Base-by-base conservation (phyloP, 2,329 filamentous ascomycete species). In the Diaporthe sp. region DNA sequence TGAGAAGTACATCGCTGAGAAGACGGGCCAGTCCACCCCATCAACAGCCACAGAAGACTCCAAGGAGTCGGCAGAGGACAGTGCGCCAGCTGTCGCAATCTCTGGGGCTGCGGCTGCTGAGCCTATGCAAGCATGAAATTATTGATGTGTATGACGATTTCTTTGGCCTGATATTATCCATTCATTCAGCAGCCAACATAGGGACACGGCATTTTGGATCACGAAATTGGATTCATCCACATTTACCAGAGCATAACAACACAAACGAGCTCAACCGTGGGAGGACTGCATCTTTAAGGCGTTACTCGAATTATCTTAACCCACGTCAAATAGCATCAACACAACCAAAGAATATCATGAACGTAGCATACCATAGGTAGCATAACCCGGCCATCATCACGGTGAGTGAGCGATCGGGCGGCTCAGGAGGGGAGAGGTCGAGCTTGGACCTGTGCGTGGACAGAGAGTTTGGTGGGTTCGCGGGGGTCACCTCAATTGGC, bases 1-100 rank as follows among this genome's bases (percentile, higher is more conserved):
- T 6, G 75, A 77, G 47, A 75, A 73, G 75, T 74, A 71, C 1
- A 25, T 71, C 6, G 75, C 73, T 22, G 71, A 65, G 22, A 73
- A 74, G 74, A 72, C 74, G n/a, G 58, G 71, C 58, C 71, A 73
- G 49, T 65, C 71, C 13, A 73, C 71, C 20, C 58, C 71, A 22
- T 51, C 71, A 17, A 61, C 71, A 20, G 71, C 58, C 25, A 57
- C 71, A 31, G 58, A 49, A 47, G 71, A 67, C 25, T 63, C 44
- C 47, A 37, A 61, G 22, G 53, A 73, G 31, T 60, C 57, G 37
- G 70, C 67, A 53, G 42, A 58, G 22, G 49, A 39, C 22, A 57
- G n/a, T 55, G 71, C 53, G 17, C 70, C 70, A 3, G 70, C 70
- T 13, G 74, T 73, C 13, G 51, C 60, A 31, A 72, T 68, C 22